Evolutionary conservation across 306 rosid species (phyloP).

Genomic region (Rosa persica): DNA sequence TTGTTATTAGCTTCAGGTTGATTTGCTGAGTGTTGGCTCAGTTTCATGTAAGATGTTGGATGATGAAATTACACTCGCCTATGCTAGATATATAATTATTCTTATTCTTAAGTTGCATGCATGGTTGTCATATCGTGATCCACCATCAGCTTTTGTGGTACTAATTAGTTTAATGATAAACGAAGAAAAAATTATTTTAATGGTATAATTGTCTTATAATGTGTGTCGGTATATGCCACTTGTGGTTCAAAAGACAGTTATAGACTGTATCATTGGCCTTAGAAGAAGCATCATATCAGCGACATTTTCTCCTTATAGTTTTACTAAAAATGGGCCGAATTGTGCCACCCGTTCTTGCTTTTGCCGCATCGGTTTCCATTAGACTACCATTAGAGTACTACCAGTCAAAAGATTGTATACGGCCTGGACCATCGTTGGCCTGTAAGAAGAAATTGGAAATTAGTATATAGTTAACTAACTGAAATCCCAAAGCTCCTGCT

Average conservation of each 20-base stretch:
- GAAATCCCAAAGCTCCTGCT: neutral
- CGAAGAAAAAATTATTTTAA: too few relatives aligned
- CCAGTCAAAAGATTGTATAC: neutral
- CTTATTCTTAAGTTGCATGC: neutral
- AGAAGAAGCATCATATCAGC: neutral
- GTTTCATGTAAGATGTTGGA: neutral
- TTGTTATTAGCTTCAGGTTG: neutral
- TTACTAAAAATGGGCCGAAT: neutral
- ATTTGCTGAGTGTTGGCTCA: neutral
- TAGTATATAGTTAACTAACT: neutral
- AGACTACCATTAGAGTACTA: neutral
- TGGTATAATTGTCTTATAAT: too few relatives aligned
- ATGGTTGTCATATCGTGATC: neutral
- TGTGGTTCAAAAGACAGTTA: neutral
- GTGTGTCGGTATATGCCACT: too few relatives aligned
- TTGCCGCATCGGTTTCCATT: neutral
- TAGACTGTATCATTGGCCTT: neutral
- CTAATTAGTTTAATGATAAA: too few relatives aligned
- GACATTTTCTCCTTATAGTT: neutral
- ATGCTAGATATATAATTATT: neutral
- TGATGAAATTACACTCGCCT: neutral
- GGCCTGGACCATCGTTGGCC: neutral
- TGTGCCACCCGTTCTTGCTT: neutral
- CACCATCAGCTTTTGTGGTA: too few relatives aligned
- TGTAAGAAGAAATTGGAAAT: neutral